A percentile compares a stretch with the other conserved stretches of the same genome.
These are phyloP conservation scores for Globisporangium carolinianum DNA, from an alignment of 352 stramenopile species.

Conservation along the genomic window DNA sequence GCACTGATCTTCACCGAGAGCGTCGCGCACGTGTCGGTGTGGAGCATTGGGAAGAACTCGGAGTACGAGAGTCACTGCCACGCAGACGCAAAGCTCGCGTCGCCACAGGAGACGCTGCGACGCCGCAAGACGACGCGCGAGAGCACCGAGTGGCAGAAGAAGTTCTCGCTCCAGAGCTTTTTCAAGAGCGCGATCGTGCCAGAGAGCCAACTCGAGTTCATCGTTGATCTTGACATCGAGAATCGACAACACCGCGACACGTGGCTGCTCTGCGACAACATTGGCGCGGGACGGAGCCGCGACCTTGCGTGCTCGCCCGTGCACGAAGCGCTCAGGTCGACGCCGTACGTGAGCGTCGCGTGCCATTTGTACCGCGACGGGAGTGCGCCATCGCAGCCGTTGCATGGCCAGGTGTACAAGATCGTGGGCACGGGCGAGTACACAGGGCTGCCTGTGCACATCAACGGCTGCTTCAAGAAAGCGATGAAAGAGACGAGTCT, in stretches of 20 bases:
- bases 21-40: conserved; percentile 49
- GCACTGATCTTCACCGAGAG: conserved; percentile 65
- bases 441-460: conserved; percentile 54
- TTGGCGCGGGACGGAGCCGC: conserved; percentile 50
- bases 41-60: conserved; percentile 59
- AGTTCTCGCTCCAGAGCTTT: conserved; percentile 70
- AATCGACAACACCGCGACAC: conserved; percentile 39
- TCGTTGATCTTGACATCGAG: conserved; percentile 52
- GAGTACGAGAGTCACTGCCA: conserved; percentile 53
- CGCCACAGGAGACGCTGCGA: conserved; percentile 31
- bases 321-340: conserved; percentile 56
- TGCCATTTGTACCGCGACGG: conserved; percentile 51
- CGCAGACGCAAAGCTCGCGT: conserved; percentile 35
- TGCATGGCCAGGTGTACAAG: conserved; percentile 62
- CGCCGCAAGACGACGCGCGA: conserved; percentile 34
- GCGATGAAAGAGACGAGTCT: conserved; percentile 38
- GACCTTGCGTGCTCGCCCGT: conserved; percentile 54
- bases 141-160: conserved; percentile 74
- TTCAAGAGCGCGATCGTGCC: conserved; percentile 56
- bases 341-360: conserved; percentile 59
- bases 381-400: conserved; percentile 17
- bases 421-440: conserved; percentile 39
- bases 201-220: conserved; percentile 63
- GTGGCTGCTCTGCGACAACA: conserved; percentile 68
- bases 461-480: conserved; percentile 78